Percentiles rank a stretch among this genome's conserved stretches.
Evolutionary conservation across 208 protist species (phyloP).

Genomic region (Acanthamoeba lenticulata): DNA sequence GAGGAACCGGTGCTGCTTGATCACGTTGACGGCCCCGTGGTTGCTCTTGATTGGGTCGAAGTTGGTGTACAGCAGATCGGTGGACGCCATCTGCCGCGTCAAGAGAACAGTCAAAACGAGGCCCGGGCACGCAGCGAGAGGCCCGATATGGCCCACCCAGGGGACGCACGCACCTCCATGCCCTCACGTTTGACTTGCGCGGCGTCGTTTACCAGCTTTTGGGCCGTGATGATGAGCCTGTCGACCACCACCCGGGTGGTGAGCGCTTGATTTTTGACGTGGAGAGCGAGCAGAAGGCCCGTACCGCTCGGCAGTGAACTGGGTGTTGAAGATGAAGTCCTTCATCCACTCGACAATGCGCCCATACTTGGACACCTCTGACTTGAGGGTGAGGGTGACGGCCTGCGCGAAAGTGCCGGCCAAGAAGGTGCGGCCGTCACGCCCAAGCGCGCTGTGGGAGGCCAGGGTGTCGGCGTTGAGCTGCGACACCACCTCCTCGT

Average conservation of each 20-base stretch:
- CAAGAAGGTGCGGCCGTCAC: background rate
- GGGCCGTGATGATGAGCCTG: conserved; percentile 51
- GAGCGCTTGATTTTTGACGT: background rate
- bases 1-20: conserved; percentile 66
- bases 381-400: conserved; percentile 36
- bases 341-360: conserved; percentile 62
- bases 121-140: background rate
- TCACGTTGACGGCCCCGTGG: conserved; percentile 30
- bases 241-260: background rate
- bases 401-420: conserved; percentile 55
- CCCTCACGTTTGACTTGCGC: conserved; percentile 63
- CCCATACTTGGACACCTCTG: conserved; percentile 65
- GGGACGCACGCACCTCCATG: background rate
- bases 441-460: background rate
- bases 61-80: background rate
- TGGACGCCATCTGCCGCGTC: conserved; percentile 13
- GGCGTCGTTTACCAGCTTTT: conserved; percentile 62
- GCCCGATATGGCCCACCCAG: background rate
- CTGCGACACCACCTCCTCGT: conserved; percentile 67
- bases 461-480: conserved; percentile 57
- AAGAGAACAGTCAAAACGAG: background rate
- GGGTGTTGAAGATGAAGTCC: conserved; percentile 57
- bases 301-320: conserved; percentile 61
- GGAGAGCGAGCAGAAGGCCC: background rate
- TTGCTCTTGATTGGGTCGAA: conserved; percentile 54